Base-by-base conservation (phyloP, 2,329 filamentous ascomycete genomes). In the Nothophaeocryptopus gaeumannii region DNA sequence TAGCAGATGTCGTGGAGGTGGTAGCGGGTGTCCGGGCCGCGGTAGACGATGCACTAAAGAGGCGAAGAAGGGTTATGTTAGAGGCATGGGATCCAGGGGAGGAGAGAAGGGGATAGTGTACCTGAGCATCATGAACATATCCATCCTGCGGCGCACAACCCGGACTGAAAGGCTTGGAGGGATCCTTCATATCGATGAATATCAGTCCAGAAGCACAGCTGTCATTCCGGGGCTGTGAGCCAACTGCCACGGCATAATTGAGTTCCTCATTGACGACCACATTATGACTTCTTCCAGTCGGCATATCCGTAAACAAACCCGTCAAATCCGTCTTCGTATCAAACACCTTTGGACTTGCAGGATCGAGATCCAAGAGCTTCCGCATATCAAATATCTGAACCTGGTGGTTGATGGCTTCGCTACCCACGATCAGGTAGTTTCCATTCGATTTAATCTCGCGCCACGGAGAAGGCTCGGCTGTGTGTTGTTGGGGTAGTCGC, bases 341-440 rank as follows among this genome's bases (percentile, higher is more conserved):
- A 55, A 78, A 79, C 37, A 63, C 71, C 15, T 65, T 67, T 7
- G 71, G 75, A n/a, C 51, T 67, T 2, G 63, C 65, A 1, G 73
- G 71, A 62, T 75, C 68, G 51, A 81, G 61, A 30, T 68, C 67
- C 46, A 78, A 68, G n/a, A 81, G 70, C 70, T 76, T 82, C 59
- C 71, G 75, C 77, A 83, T 75, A 66, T 84, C 81, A 60, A 84
- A 84, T 66, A 84, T 75, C 66, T 84, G 81, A 39, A 84, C 75
- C 31, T 78, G 77, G 64, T 84, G 81, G 56, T 71, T 64, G 39
- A 63, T 58, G 32, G 77, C 74, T 55, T 77, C 74, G 10, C 60
- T 48, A 45, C 73, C 73, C 43, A 75, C 73, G 52, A 74, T 66
- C 60, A 73, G 67, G 53, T 71, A 68, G 56, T 74, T 47, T 56